These are phyloP conservation scores for Adansonia gregorii DNA, from an alignment of 441 rosid genomes.

Conservation along the genomic window DNA sequence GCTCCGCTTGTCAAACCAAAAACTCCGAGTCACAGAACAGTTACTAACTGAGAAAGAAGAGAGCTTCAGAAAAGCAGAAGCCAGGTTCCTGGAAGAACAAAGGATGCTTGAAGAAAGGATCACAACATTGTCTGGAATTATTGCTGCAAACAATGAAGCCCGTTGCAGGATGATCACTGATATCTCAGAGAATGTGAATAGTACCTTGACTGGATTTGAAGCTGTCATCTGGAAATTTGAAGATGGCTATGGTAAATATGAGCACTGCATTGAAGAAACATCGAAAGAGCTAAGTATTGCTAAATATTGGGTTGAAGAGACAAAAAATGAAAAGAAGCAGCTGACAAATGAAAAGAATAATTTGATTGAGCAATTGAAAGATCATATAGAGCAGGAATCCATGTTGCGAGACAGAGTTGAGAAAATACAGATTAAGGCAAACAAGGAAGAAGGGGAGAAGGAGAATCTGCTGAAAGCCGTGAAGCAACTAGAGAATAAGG, in stretches of 20 bases:
- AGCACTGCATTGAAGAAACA: slow-evolving; percentile 42
- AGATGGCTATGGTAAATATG: slow-evolving; percentile 42
- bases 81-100: slow-evolving; percentile 61
- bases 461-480: slow-evolving; percentile 43
- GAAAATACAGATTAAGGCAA: slow-evolving; percentile 48
- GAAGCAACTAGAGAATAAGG: slow-evolving; percentile 45
- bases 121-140: slow-evolving; percentile 38
- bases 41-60: slow-evolving; percentile 78
- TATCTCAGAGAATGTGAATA: slow-evolving; percentile 45
- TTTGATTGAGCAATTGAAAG: slow-evolving; percentile 44
- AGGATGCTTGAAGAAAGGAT: slow-evolving; percentile 58
- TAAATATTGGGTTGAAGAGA: slow-evolving; percentile 48
- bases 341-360: slow-evolving; percentile 39
- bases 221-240: slow-evolving; percentile 42
- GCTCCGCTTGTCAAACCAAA: slow-evolving; percentile 93
- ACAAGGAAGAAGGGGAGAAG: slow-evolving; percentile 56
- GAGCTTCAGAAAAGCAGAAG: slow-evolving; percentile 59
- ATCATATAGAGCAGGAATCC: slow-evolving; percentile 40
- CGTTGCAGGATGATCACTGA: slow-evolving; percentile 46
- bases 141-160: slow-evolving; percentile 47
- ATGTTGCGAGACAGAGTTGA: slow-evolving; percentile 44
- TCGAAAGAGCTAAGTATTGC: slow-evolving; percentile 45
- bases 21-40: slow-evolving; percentile 90
- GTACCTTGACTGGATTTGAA: slow-evolving; percentile 45
- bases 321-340: slow-evolving; percentile 42